Evolutionary conservation across 1,139 yeast genomes (phyloP), one percentile per base, ranked within the genome.

Genomic region (Hyphopichia burtonii): DNA sequence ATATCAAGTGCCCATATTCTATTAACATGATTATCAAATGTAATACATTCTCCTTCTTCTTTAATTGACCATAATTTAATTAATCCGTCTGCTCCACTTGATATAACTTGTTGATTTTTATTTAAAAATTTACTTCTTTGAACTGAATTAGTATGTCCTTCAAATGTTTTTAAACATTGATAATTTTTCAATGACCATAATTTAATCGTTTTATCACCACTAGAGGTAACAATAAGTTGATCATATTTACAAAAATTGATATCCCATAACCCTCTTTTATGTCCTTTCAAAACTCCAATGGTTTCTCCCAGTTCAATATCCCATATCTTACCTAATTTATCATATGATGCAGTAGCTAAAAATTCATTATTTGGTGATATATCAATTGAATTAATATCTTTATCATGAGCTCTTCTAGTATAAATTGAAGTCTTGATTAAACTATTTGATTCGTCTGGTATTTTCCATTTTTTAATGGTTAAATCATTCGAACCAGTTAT

Each of bases 331-430:
- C 86, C 94, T 3, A 91, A 76, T 55, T 91, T 87, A 61, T 93
- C 99, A 61, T 87, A 96, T n/a, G 96, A 87, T 1, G 96, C 98
- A 4, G 97, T 86, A 1, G 96, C 98, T 56, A 93, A 82, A 47
- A 75, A 72, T 50, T 84, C 86, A 63, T 93, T 95, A 56, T 91
- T 90, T 11, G 97, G 96, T 6, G 97, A 77, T 2, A 93, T 74
- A 50, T 89, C 96, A 40, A 94, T 68, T 3, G 94, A 80, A 57
- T 93, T 94, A 45, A 93, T 91, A 62, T 93, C 97, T 61, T 93
- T 93, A 42, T 93, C 99, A 62, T 93, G 99, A 0, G 97, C 99
- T 56, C 93, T 81, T 69, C 97, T 80, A 0, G 99, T 93, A 63
- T 85, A 93, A 37, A 82, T 85, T 3, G 96, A 83, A 1, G 76